Conservation (phyloP, 129 eudicot genomes). For the Flaveria sonorensis region DNA sequence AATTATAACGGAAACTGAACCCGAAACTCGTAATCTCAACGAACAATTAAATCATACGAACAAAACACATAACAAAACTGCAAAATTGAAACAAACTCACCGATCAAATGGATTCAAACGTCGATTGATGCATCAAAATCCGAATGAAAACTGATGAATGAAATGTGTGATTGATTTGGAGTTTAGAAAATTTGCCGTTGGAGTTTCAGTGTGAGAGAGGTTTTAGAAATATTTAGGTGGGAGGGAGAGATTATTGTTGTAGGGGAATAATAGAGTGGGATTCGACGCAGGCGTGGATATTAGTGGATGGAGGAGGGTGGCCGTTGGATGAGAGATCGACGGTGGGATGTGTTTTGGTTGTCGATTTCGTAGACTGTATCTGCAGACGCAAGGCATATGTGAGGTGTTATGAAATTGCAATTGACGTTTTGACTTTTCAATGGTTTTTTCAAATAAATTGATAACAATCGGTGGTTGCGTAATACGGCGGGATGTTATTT, state of each 20-base stretch:
- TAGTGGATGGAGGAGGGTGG: background rate
- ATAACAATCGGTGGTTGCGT: too few relatives aligned
- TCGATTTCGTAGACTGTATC: background rate
- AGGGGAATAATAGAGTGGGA: conserved; percentile 15
- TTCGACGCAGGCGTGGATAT: conserved; percentile 38
- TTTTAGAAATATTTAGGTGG: conserved; percentile 23
- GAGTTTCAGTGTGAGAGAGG: conserved; percentile 1
- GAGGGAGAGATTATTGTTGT: conserved; percentile 10
- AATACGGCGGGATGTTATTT: too few relatives aligned
- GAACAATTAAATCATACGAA: conserved; percentile 1
- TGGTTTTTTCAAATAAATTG: background rate
- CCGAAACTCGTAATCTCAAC: background rate
- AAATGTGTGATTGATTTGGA: background rate
- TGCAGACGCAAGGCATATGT: conserved; percentile 11
- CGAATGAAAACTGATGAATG: too few relatives aligned
- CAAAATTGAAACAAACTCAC: conserved; percentile 16
- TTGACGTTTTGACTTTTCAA: background rate
- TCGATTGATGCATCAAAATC: background rate
- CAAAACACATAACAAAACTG: background rate
- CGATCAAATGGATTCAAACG: background rate
- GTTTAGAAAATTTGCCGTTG: background rate
- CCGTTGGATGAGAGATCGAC: conserved; percentile 39
- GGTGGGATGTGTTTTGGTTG: background rate
- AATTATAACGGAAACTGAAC: background rate
- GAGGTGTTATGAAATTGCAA: background rate